Conservation (phyloP, 2,329 filamentous ascomycete species). For the Scedosporium apiospermum region DNA sequence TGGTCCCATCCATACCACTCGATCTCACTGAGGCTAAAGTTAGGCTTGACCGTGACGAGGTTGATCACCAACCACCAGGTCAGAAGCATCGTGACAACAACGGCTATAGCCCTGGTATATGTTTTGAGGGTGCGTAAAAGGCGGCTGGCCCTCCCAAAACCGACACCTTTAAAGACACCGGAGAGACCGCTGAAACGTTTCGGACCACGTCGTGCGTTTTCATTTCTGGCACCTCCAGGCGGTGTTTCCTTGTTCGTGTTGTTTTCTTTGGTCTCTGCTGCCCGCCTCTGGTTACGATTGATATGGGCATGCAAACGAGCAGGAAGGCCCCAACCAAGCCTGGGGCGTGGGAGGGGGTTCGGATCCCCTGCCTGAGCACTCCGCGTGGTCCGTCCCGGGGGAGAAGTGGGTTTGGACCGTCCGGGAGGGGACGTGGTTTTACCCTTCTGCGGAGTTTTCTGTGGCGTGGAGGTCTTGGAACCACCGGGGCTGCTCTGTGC, state of each 20-base stretch:
- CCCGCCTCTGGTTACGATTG: not conserved
- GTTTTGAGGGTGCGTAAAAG: too few relatives aligned
- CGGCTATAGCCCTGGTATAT: not conserved
- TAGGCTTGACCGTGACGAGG: not conserved
- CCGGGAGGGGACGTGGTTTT: too few relatives aligned
- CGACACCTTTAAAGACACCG: too few relatives aligned
- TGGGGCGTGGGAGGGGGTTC: not conserved
- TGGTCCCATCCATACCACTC: slow-evolving; percentile 17
- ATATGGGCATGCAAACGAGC: not conserved
- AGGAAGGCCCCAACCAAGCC: not conserved
- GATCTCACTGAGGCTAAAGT: slow-evolving; percentile 6
- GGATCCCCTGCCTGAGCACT: not conserved
- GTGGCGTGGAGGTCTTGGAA: too few relatives aligned
- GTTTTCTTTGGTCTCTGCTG: not conserved
- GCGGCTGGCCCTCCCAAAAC: too few relatives aligned
- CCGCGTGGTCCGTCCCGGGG: not conserved
- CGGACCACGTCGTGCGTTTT: too few relatives aligned
- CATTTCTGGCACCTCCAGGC: too few relatives aligned
- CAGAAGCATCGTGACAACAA: slow-evolving; percentile 3
- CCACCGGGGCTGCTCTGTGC: too few relatives aligned
- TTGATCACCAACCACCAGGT: slow-evolving; percentile 1
- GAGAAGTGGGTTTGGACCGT: too few relatives aligned
- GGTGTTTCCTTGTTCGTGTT: too few relatives aligned
- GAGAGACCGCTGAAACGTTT: too few relatives aligned
- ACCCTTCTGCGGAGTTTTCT: too few relatives aligned